These are phyloP conservation scores for Carex myosuroides DNA, from an alignment of 176 grass and related monocot species.

Conservation along the genomic window DNA sequence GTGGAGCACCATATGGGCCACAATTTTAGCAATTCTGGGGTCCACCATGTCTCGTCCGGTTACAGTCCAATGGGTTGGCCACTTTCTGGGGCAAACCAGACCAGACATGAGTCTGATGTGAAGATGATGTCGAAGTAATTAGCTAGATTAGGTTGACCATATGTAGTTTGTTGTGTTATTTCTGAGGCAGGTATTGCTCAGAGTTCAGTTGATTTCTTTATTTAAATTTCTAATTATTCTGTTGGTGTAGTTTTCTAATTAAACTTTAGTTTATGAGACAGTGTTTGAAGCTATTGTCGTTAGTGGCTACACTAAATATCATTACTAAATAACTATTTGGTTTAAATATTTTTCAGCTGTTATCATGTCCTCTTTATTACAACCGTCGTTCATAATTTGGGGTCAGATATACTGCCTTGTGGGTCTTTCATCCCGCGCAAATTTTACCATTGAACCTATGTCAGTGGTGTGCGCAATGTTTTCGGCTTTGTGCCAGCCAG, in stretches of 20 bases:
- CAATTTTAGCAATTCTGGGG: constrained; percentile 46
- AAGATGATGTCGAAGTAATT: constrained; percentile 79
- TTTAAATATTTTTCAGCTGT: background rate
- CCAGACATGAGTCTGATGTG: constrained; percentile 73
- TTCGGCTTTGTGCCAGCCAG: no score
- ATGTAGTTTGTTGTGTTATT: background rate
- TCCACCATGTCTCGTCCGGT: constrained; percentile 56
- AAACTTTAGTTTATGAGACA: constrained; percentile 3
- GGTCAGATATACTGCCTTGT: background rate
- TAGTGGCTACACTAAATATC: background rate
- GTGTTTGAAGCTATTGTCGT: background rate
- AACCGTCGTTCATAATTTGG: background rate
- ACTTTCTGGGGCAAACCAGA: constrained; percentile 59
- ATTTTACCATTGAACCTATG: background rate
- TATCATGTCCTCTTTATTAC: background rate
- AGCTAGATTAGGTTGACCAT: constrained; percentile 1
- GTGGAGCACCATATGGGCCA: constrained; percentile 46
- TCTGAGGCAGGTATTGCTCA: background rate
- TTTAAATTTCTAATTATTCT: constrained; percentile 9
- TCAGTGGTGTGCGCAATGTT: background rate
- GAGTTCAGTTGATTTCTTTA: constrained; percentile 15
- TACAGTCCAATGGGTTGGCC: constrained; percentile 59
- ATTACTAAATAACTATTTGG: background rate
- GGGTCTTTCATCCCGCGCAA: background rate
- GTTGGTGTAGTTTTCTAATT: constrained; percentile 2